These are phyloP conservation scores for Penicillium crystallinum DNA, from an alignment of 495 filamentous ascomycete species.

Conservation along the genomic window DNA sequence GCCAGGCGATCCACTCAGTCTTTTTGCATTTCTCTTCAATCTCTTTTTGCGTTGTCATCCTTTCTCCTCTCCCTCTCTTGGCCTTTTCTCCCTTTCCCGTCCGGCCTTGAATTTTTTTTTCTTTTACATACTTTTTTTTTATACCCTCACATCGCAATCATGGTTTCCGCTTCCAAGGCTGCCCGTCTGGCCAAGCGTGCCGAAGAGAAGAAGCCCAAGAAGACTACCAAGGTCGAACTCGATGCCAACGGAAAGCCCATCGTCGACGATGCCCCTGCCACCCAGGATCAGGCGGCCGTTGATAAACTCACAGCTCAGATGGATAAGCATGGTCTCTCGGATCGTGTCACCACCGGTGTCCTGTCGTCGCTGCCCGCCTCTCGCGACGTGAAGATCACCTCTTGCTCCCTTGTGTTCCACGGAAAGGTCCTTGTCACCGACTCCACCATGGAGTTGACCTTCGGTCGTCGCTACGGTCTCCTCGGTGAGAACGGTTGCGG, in stretches of 20 bases:
- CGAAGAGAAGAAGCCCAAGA: slow-evolving; percentile 69
- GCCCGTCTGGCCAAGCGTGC: slow-evolving; percentile 94
- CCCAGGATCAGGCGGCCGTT: slow-evolving; percentile 65
- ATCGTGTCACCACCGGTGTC: slow-evolving; percentile 97
- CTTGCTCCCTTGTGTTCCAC: slow-evolving; percentile 91
- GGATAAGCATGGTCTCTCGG: slow-evolving; percentile 92
- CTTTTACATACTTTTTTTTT: slow-evolving; percentile 5
- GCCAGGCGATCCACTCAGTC: slow-evolving; percentile 40
- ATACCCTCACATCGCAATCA: slow-evolving; percentile 26
- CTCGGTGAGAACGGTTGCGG: slow-evolving; percentile 98
- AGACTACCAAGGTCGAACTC: slow-evolving; percentile 62
- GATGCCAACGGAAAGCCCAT: slow-evolving; percentile 46
- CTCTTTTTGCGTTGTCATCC: slow-evolving; percentile 20
- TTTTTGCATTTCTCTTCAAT: slow-evolving; percentile 38
- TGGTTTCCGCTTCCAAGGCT: slow-evolving; percentile 93
- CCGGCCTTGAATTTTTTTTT: slow-evolving; percentile 2
- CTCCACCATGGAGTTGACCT: slow-evolving; percentile 87
- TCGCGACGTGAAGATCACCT: slow-evolving; percentile 95
- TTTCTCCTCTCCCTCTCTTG: slow-evolving; percentile 9
- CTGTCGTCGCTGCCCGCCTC: slow-evolving; percentile 75
- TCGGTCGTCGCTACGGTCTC: slow-evolving; percentile 87
- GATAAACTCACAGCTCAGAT: slow-evolving; percentile 81
- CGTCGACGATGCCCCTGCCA: slow-evolving; percentile 62
- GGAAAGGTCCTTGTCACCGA: slow-evolving; percentile 93
- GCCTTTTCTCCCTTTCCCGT: not conserved